A percentile compares a stretch with the other conserved stretches of the same genome.
Evolutionary conservation across 2,329 filamentous ascomycete genomes (phyloP).

Genomic region (Penicillium sp.): DNA sequence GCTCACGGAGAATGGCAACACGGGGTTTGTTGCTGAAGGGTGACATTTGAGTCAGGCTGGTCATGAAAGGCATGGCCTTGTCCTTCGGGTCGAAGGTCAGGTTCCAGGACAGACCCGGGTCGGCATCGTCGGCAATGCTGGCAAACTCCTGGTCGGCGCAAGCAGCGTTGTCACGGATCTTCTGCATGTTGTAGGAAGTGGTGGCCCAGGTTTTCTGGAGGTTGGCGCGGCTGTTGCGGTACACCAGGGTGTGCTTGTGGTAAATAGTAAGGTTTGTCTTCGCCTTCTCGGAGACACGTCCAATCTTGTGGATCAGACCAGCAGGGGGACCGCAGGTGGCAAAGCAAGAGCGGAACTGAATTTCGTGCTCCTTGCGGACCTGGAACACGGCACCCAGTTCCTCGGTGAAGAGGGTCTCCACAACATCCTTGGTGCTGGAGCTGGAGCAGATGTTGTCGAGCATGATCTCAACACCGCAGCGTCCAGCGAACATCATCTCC

Average conservation of each 20-base stretch:
- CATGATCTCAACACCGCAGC: slow-evolving; percentile 76
- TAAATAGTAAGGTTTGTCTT: slow-evolving; percentile 72
- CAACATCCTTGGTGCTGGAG: slow-evolving; percentile 54
- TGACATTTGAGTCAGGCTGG: slow-evolving; percentile 50
- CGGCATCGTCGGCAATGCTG: slow-evolving; percentile 61
- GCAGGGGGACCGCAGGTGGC: slow-evolving; percentile 77
- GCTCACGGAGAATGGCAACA: slow-evolving; percentile 87
- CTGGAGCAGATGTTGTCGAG: slow-evolving; percentile 59
- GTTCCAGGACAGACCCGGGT: slow-evolving; percentile 78
- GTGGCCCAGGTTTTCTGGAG: slow-evolving; percentile 82
- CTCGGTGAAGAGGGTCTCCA: slow-evolving; percentile 85
- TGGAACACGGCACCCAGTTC: slow-evolving; percentile 96
- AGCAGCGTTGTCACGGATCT: slow-evolving; percentile 73
- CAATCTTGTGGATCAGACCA: slow-evolving; percentile 75
- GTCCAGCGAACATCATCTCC: slow-evolving; percentile 97
- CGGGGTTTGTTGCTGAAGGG: slow-evolving; percentile 57
- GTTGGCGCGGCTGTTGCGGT: slow-evolving; percentile 59
- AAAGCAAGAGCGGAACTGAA: slow-evolving; percentile 78
- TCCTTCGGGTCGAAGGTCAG: slow-evolving; percentile 73
- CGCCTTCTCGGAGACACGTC: slow-evolving; percentile 56
- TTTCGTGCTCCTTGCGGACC: slow-evolving; percentile 73
- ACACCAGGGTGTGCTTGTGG: slow-evolving; percentile 59
- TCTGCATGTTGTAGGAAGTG: slow-evolving; percentile 87
- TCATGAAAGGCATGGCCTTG: slow-evolving; percentile 60
- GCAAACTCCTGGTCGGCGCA: slow-evolving; percentile 78